phyloP scores from a whole-genome alignment of 2,329 filamentous ascomycete species.

The Apiospora hydei region DNA sequence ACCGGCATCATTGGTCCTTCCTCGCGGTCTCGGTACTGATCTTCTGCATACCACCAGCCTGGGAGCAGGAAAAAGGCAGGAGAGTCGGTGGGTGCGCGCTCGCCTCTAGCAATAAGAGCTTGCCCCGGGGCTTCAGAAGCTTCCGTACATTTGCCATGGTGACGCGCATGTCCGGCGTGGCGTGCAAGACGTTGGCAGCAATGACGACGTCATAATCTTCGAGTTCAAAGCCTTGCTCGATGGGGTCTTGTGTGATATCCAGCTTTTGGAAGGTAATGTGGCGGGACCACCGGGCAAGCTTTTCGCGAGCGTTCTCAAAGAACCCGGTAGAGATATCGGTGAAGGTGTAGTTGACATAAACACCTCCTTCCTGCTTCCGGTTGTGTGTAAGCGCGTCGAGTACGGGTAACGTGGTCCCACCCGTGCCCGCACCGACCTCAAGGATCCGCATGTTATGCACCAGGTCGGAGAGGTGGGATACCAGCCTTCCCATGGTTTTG shows the following conservation, averaged over 20 bases:
- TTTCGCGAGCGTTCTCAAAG: slow-evolving; percentile 45
- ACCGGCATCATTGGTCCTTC: slow-evolving; percentile 21
- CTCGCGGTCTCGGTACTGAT: slow-evolving; percentile 11
- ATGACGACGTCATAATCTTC: slow-evolving; percentile 30
- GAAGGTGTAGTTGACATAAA: slow-evolving; percentile 44
- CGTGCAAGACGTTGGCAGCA: slow-evolving; percentile 35
- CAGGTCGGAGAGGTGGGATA: slow-evolving; percentile 29
- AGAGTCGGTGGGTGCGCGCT: slow-evolving; percentile 4
- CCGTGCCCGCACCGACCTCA: slow-evolving; percentile 33
- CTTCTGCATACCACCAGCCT: slow-evolving; percentile 24
- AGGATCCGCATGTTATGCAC: slow-evolving; percentile 28
- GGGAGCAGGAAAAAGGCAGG: slow-evolving; percentile 22
- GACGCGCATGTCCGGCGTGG: slow-evolving; percentile 30
- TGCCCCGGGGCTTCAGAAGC: slow-evolving; percentile 34
- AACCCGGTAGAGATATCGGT: slow-evolving; percentile 51
- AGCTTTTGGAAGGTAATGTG: slow-evolving; percentile 20
- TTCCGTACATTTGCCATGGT: slow-evolving; percentile 32
- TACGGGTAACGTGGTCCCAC: slow-evolving; percentile 29
- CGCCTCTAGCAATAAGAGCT: slow-evolving; percentile 29
- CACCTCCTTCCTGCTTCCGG: slow-evolving; percentile 1
- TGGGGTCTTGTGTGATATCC: slow-evolving; percentile 15
- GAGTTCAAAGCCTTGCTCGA: slow-evolving; percentile 32
- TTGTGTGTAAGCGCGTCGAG: slow-evolving; percentile 38
- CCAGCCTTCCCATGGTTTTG: slow-evolving; percentile 20
- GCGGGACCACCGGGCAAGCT: slow-evolving; percentile 1